Base-by-base conservation (phyloP, 2,329 filamentous ascomycete species). In the Ascochyta clinopodiicola region DNA sequence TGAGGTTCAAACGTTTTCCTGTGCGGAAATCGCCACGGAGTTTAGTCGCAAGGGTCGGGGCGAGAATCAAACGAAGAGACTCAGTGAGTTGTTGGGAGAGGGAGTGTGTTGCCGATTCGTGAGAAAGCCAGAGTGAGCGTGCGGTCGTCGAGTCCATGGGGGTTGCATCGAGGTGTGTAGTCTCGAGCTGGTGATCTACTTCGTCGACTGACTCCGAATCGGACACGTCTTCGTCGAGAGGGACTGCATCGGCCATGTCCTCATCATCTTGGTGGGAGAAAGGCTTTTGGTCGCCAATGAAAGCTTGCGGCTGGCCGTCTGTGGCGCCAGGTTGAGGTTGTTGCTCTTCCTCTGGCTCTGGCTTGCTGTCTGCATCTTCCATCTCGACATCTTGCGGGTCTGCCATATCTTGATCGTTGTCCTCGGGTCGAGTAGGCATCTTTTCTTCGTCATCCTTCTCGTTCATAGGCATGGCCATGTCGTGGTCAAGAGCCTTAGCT, bases 1-100 rank as follows among this genome's bases (percentile, higher is more conserved):
- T 98, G 81, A 99, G 96, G 78, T 98, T 99, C 67, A 99, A 91
- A 0, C 95, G 89, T 76, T 99, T 99, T 60, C 95, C 95, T 0
- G 95, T 99, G 64, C 95, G 91, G 84, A 96, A 98, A 64, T 96
- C 92, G 38, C 95, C 95, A 2, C 94, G 93, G 59, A 99, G 90
- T 72, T 98, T 99, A 34, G 95, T 98, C 1, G 94, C 93, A 48
- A 96, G 88, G 0, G 94, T 98, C 0, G 96, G 95, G 0, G 91
- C 91, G 35, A 99, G 88, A 68, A 99, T 98, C 13, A 99, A 86
- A 24, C 95, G 92, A 17, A 99, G 88, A 71, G 98, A 95, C 62
- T 96, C 95, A 1, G 94, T 96, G 13, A 99, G 82, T 1, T 92
- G 88, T 52, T 96, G 85, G 0, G 95, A 96, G 52, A 97, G 88